Conservation (phyloP, 345 rosid species). For the Populus tremula region DNA sequence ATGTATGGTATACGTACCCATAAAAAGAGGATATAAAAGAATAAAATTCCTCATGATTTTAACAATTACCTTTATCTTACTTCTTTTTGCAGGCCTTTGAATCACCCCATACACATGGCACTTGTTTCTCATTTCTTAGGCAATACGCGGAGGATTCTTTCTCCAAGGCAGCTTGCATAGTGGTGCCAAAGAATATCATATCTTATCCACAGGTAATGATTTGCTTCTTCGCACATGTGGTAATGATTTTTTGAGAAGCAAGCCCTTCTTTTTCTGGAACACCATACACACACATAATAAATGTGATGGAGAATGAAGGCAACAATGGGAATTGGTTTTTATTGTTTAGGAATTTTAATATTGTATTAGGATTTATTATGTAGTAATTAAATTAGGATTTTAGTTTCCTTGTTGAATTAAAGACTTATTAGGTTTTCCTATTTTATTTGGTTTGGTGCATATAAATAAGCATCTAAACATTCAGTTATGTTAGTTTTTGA, state of each 20-base stretch:
- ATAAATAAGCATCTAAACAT: background rate
- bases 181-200: slow-evolving; percentile 72
- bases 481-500: background rate
- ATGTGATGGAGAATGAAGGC: too few species aligned
- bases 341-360: too few species aligned
- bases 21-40: background rate
- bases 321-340: too few species aligned
- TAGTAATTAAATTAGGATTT: background rate
- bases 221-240: background rate
- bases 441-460: background rate
- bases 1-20: background rate
- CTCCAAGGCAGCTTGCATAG: slow-evolving; percentile 84
- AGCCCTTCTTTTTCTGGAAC: background rate
- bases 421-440: background rate
- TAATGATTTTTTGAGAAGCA: background rate
- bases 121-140: slow-evolving; percentile 80
- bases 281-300: background rate
- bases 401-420: background rate
- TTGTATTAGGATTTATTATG: too few species aligned
- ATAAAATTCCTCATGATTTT: background rate
- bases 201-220: slow-evolving; percentile 83
- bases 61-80: slow-evolving; percentile 10
- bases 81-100: slow-evolving; percentile 76
- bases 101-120: slow-evolving; percentile 81
- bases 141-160: slow-evolving; percentile 83